Conservation (phyloP, 805 yeast species). For the Saturnispora mendoncae region DNA sequence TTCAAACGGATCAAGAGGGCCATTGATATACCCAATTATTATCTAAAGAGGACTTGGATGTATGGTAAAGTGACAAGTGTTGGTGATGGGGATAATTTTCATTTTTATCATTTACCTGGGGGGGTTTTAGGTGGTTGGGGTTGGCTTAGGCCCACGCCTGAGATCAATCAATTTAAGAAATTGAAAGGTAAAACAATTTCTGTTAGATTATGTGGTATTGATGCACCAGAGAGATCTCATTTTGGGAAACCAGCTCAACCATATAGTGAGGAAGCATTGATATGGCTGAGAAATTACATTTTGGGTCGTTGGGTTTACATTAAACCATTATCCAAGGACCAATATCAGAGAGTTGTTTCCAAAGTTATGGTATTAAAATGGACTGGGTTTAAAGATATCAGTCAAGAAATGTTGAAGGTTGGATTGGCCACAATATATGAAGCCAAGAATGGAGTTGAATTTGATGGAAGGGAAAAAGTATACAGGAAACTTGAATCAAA, state of each 20-base stretch:
- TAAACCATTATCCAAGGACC: conserved; percentile 76
- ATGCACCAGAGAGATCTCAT: conserved; percentile 94
- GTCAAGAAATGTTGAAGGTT: conserved; percentile 73
- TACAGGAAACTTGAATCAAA: conserved; percentile 51
- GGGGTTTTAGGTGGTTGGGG: conserved; percentile 89
- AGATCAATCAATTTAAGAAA: conserved; percentile 34
- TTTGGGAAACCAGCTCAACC: conserved; percentile 93
- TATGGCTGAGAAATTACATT: conserved; percentile 62
- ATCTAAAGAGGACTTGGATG: conserved; percentile 37
- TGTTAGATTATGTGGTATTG: conserved; percentile 83
- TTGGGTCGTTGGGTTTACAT: conserved; percentile 62
- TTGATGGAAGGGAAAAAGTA: conserved; percentile 62
- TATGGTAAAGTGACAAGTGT: conserved; percentile 79
- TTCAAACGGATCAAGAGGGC: conserved; percentile 45
- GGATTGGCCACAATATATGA: conserved; percentile 90
- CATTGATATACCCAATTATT: conserved; percentile 38
- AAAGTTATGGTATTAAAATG: conserved; percentile 54
- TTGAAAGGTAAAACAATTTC: conserved; percentile 63
- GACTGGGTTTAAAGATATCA: conserved; percentile 69
- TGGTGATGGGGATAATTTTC: conserved; percentile 94
- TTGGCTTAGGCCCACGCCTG: conserved; percentile 68
- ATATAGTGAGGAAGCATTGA: conserved; percentile 71
- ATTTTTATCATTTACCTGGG: conserved; percentile 89
- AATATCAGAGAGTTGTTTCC: conserved; percentile 82
- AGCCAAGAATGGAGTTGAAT: conserved; percentile 71